Base-by-base conservation (phyloP, 2,329 filamentous ascomycete genomes). In the Nothomitra cinnamomea region DNA sequence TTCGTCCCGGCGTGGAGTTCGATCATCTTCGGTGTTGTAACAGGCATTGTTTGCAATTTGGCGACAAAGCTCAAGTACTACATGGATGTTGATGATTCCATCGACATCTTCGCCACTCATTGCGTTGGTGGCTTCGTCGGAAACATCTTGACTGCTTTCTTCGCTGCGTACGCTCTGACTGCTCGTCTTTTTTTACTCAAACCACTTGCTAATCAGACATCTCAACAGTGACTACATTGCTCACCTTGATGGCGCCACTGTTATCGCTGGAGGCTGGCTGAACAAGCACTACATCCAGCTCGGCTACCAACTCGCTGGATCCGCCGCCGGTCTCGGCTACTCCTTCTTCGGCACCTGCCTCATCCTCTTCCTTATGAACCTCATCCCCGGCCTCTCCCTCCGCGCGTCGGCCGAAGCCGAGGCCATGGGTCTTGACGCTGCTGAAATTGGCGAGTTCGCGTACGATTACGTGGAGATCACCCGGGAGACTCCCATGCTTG, bases 21-120 rank as follows among this genome's bases (percentile, higher is more conserved):
- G 1, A 79, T 94, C 25, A 71, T 90, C 54, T 92, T 84, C 61
- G 87, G 87, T 58, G 71, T 87, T 21, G 72, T 85, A 15, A 87
- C 85, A 49, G 87, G 85, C 35, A 72, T 77, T 41, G 80, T 84
- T 53, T 87, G 86, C 73, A 94, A 94, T 69, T 94, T 92, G 63
- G 87, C 84, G 28, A 94, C 87, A n/a, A 92, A 94, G 71, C 75
- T 94, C 62, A 94, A 94, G 71, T 94, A 89, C 67, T 70, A 87
- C 56, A 71, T 94, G 52, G 73, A 76, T 54, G 80, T 89, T 60
- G 87, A 94, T 62, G 87, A 94, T 61, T 85, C 86, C 2, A 76
- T 94, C 52, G 87, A 94, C 67, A 94, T 92, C 65, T 92, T 90
- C 62, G 86, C 86, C 19, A 85, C 88, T 7, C 86, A 92, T 65